Evolutionary conservation across 2,329 filamentous ascomycete species (phyloP), one percentile per base, ranked within the genome.

Genomic region (Aplosporella prunicola): DNA sequence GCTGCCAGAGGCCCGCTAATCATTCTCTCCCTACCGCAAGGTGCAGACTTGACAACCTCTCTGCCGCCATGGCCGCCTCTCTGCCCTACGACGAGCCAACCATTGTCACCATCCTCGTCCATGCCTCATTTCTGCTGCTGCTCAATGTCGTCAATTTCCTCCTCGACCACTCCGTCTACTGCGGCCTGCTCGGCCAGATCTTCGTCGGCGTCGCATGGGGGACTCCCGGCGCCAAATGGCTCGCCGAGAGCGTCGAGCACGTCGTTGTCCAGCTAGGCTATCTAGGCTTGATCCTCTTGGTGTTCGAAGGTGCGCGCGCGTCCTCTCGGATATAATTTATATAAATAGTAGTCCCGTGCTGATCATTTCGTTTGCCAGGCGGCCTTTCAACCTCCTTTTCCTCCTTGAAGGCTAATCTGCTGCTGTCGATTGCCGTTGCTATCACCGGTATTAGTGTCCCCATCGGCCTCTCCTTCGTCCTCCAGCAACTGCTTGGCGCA

Each of bases 171-270:
- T 46, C 74, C 0, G 50, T 83, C 0, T 83, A 79, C 52, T 85
- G 80, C 49, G 82, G 81, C 0, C 68, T 87, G 0, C 60, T 87
- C 5, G 82, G 80, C 1, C 80, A 88, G 48, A 68, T 88, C 10
- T 61, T 85, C 6, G 54, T 86, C 13, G 82, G 82, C 9, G 70
- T 85, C 7, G 71, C 76, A 7, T 88, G 73, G 72, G 82, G 82
- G 7, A 70, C 69, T 0, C 81, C 82, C 0, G 79, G 78, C 1
- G 71, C 65, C 3, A 66, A 72, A 52, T 77, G 72, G 69, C 66
- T 88, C 0, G 61, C 64, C 1, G 14, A 40, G 0, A 60, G 68
- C 4, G 56, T 65, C 1, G 68, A 87, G 55, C 50, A 68, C 13
- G 64, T 66, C 0, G 63, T 82, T 18, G 69, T 79, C 15, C 70